phyloP scores from a whole-genome alignment of 192 early-diverging fungal genomes.

The Oehlia diaphana region DNA sequence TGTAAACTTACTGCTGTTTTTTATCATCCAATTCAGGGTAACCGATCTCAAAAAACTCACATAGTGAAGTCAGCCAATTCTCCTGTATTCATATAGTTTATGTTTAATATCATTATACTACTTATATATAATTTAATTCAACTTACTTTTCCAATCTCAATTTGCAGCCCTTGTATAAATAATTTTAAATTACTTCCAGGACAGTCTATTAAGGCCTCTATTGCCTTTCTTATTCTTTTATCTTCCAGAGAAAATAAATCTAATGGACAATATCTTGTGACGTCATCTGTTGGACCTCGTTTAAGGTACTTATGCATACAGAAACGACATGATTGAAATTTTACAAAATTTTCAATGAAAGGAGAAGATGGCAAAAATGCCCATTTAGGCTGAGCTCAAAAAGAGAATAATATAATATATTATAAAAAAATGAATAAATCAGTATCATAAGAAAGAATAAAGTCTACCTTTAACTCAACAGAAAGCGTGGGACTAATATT shows the following conservation, averaged over 20 bases:
- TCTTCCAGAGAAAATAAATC: conserved; percentile 58
- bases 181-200: conserved; percentile 60
- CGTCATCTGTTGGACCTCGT: conserved; percentile 11
- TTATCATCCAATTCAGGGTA: neutral
- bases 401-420: neutral
- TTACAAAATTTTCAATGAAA: conserved; percentile 47
- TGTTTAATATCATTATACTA: no score
- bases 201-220: conserved; percentile 39
- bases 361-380: conserved; percentile 59
- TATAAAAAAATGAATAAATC: neutral
- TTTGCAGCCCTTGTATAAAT: conserved; percentile 45
- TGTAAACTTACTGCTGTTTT: neutral
- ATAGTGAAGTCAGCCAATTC: neutral
- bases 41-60: conserved; percentile 5
- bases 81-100: conserved; percentile 1
- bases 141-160: conserved; percentile 24
- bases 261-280: conserved; percentile 62
- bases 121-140: neutral
- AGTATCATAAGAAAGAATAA: neutral
- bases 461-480: conserved; percentile 56
- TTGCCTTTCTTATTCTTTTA: conserved; percentile 35
- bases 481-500: conserved; percentile 18
- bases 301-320: conserved; percentile 76
- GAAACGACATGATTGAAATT: conserved; percentile 64
- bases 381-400: conserved; percentile 64